These are phyloP conservation scores for Rutstroemia sp. DNA, from an alignment of 2,329 filamentous ascomycete species.

Conservation along the genomic window DNA sequence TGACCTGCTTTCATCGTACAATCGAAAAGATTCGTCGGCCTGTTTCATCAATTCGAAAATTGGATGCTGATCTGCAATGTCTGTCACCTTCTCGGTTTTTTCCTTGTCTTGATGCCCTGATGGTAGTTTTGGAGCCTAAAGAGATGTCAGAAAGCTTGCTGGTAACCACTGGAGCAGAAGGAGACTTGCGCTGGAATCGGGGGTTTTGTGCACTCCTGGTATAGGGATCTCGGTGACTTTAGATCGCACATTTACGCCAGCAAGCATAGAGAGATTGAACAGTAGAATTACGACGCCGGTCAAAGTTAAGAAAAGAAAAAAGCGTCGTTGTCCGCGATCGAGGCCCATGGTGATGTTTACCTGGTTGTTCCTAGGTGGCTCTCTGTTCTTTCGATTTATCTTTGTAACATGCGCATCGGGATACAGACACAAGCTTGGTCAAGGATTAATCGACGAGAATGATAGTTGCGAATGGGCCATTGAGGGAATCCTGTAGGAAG, in stretches of 20 bases:
- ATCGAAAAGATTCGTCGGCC: constrained; percentile 26
- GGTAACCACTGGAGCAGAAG: not conserved
- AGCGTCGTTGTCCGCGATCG: constrained; percentile 19
- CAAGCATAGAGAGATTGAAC: constrained; percentile 23
- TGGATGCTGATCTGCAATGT: constrained; percentile 25
- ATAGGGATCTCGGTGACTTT: constrained; percentile 22
- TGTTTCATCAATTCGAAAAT: constrained; percentile 27
- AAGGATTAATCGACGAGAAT: not conserved
- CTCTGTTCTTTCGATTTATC: not conserved
- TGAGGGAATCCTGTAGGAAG: not conserved
- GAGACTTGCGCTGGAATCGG: constrained; percentile 15
- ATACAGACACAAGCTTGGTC: not conserved
- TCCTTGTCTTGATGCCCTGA: constrained; percentile 22
- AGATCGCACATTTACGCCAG: constrained; percentile 20
- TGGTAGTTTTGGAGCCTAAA: constrained; percentile 21
- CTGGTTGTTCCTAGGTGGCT: not conserved
- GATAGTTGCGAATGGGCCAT: not conserved
- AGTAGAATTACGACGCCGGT: constrained; percentile 21
- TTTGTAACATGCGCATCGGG: not conserved
- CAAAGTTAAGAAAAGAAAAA: constrained; percentile 19
- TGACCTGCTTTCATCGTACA: constrained; percentile 33
- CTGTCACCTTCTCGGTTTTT: constrained; percentile 16
- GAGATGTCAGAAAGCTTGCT: not conserved
- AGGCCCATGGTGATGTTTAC: constrained; percentile 14
- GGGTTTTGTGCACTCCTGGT: constrained; percentile 11